A percentile compares a stretch with the other conserved stretches of the same genome.
Conservation (phyloP, 768 basidiomycete genomes). For the Gloeophyllum trabeum region DNA sequence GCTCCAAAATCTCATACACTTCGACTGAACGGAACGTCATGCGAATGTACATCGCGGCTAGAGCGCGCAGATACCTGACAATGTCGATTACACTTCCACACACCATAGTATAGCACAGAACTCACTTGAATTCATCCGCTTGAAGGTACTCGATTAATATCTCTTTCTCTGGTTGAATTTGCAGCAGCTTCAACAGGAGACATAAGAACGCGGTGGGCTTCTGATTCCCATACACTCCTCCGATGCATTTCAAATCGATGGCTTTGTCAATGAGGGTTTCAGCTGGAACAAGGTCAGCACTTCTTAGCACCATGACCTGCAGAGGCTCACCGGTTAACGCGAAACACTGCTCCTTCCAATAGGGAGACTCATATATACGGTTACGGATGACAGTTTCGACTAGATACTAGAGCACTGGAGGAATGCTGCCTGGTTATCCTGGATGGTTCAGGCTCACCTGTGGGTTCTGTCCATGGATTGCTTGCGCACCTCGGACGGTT, state of each 20-base stretch:
- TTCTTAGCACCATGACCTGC: slow-evolving; percentile 4
- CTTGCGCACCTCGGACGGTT: slow-evolving; percentile 73
- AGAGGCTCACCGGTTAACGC: slow-evolving; percentile 70
- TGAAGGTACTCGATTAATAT: slow-evolving; percentile 90
- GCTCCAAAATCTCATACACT: slow-evolving; percentile 89
- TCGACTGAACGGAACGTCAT: slow-evolving; percentile 89
- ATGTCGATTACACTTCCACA: slow-evolving; percentile 2
- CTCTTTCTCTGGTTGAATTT: slow-evolving; percentile 97
- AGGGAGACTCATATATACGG: slow-evolving; percentile 89
- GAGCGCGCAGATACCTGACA: slow-evolving; percentile 79
- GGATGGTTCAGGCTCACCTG: slow-evolving; percentile 44
- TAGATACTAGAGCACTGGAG: slow-evolving; percentile 49
- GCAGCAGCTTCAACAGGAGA: slow-evolving; percentile 85
- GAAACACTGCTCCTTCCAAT: slow-evolving; percentile 99
- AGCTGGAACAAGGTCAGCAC: slow-evolving; percentile 31
- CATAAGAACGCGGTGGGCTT: slow-evolving; percentile 91
- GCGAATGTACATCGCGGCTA: slow-evolving; percentile 89
- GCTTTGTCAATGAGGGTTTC: slow-evolving; percentile 92
- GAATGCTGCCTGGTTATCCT: slow-evolving; percentile 2
- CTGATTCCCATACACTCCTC: slow-evolving; percentile 94
- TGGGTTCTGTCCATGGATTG: slow-evolving; percentile 96
- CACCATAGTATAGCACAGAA: slow-evolving; percentile 5
- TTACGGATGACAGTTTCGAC: slow-evolving; percentile 95
- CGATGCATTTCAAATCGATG: slow-evolving; percentile 69
- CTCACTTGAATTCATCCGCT: slow-evolving; percentile 97